Evolutionary conservation across 345 rosid species (phyloP), one percentile per base, ranked within the genome.

Genomic region (Arabis alpina): DNA sequence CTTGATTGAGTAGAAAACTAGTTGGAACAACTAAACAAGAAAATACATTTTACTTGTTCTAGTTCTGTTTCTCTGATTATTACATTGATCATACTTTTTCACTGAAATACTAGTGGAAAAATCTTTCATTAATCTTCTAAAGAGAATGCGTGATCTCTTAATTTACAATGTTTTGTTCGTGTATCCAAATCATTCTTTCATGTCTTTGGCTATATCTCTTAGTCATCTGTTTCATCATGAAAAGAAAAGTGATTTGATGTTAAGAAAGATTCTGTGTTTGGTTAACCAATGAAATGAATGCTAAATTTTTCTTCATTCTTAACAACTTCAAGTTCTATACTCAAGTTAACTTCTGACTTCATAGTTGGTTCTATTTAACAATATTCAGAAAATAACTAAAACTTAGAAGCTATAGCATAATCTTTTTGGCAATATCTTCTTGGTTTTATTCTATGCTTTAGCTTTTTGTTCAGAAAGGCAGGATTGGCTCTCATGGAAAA

Each of bases 231-330:
- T 70, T 59, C 49, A 39, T 39, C 42, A 58, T 15, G 57, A 49
- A 39, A 49, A 40, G 3, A 8, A 11, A 49, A 8, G 12, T 70
- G 14, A 50, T 59, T 39, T 68, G 27, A 37, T 57, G 23, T 14
- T 23, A 12, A 1, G n/a, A 60, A 40, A 60, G 60, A 70, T 50
- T 50, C 11, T 25, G 19, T 16, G 32, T 41, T 49, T 39, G 40
- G 56, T 48, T 58, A 37, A 47, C 36, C 50, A 47, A 68, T 47
- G 40, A 37, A 58, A 58, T 58, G 73, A 58, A 47, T 37, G 30
- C 27, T 69, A 15, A 58, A 47, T 4, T 19, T 25, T 27, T 28
- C 40, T 50, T 34, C 54, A 32, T 44, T 9, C 48, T 19, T 15
- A 8, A 66, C 45, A 30, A 55, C 62, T 32, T 13, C 13, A 47